Percentiles rank a stretch among this genome's conserved stretches.
These are phyloP conservation scores for Diaporthe sp. DNA, from an alignment of 2,329 filamentous ascomycete genomes.

Conservation along the genomic window DNA sequence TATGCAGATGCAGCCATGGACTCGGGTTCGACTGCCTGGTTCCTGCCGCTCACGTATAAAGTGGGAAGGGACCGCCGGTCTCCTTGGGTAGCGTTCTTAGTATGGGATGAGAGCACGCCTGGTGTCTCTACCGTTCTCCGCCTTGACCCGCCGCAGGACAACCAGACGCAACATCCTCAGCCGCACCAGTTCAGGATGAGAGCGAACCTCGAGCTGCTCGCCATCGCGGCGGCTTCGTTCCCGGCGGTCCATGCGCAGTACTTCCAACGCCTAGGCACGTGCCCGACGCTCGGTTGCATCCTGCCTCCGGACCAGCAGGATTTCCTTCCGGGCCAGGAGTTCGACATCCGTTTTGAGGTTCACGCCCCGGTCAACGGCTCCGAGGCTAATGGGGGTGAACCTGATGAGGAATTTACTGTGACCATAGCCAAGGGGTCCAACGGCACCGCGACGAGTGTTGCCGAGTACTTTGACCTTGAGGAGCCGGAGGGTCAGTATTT, in stretches of 20 bases:
- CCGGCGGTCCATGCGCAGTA: conserved; percentile 66
- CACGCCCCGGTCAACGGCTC: conserved; percentile 86
- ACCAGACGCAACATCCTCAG: background rate
- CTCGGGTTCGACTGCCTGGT: background rate
- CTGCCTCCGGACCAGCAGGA: conserved; percentile 77
- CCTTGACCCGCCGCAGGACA: background rate
- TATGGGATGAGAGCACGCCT: background rate
- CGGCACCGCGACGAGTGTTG: conserved; percentile 63
- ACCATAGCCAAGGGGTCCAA: conserved; percentile 77
- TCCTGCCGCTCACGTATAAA: conserved; percentile 16
- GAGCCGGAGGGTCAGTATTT: conserved; percentile 67
- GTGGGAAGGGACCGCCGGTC: background rate
- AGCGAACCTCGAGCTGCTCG: conserved; percentile 37
- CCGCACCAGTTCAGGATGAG: conserved; percentile 11
- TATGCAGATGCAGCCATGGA: conserved; percentile 18
- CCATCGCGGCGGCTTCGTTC: conserved; percentile 52
- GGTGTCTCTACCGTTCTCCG: conserved; percentile 1
- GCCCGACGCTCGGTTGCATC: conserved; percentile 70
- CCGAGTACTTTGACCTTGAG: conserved; percentile 76
- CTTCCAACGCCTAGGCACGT: conserved; percentile 71
- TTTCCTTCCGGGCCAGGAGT: conserved; percentile 86
- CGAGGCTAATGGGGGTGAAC: conserved; percentile 77
- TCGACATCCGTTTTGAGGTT: conserved; percentile 86
- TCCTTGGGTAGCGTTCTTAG: background rate
- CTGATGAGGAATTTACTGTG: conserved; percentile 82